A percentile compares a stretch with the other conserved stretches of the same genome.
Evolutionary conservation across 1,284 basidiomycete genomes (phyloP).

Genomic region (Trametes versicolor): DNA sequence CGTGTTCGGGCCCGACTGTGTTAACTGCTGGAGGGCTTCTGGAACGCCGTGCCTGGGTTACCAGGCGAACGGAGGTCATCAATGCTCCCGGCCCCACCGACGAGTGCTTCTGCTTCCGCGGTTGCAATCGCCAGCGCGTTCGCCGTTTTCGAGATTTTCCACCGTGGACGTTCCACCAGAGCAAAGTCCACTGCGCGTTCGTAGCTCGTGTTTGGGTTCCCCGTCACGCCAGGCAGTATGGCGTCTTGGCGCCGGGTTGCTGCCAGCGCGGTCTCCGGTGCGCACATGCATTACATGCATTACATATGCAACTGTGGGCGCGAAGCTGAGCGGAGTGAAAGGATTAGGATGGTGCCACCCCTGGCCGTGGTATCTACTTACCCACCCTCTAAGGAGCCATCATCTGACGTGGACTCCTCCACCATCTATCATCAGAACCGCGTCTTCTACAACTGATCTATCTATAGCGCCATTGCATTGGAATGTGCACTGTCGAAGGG

Average conservation of each 20-base stretch:
- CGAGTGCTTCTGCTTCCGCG: background rate
- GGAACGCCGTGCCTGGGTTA: background rate
- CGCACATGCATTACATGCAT: too few relatives aligned
- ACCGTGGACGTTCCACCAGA: too few relatives aligned
- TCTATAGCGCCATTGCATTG: background rate
- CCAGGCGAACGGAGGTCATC: background rate
- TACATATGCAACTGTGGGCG: too few relatives aligned
- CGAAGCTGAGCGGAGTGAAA: background rate
- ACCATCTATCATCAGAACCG: slow-evolving; percentile 9
- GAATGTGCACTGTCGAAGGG: background rate
- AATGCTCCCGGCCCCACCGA: background rate
- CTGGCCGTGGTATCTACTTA: background rate
- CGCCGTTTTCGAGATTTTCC: background rate
- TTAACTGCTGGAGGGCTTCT: background rate
- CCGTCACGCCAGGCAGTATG: too few relatives aligned
- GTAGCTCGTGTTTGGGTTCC: too few relatives aligned
- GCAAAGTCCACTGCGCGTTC: too few relatives aligned
- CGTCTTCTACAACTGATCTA: background rate
- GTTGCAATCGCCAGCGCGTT: background rate
- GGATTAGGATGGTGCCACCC: background rate
- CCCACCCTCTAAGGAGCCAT: background rate
- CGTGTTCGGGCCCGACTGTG: background rate
- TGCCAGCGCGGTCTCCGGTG: too few relatives aligned
- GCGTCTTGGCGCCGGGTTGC: too few relatives aligned
- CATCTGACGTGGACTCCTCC: slow-evolving; percentile 1